Base-by-base conservation (phyloP, 1,284 basidiomycete genomes). In the Cryptococcus sp. region DNA sequence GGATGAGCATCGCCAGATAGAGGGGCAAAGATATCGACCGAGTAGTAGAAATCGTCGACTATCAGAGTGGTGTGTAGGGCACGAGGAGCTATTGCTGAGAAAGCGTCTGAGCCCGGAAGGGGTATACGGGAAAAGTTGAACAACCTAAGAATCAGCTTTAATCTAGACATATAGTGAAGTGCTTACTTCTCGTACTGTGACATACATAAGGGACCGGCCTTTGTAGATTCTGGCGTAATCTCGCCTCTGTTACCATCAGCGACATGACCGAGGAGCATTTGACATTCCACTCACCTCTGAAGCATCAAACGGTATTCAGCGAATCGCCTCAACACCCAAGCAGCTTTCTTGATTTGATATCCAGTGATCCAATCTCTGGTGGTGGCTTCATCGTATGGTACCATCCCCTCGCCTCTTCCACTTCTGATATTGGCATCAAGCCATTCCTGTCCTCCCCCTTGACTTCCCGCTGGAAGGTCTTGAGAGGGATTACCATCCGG, bases 341-440 rank as follows among this genome's bases (percentile, higher is more conserved):
- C 84, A 1, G 91, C 88, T 42, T 91, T 79, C 58, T 88, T 80
- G 44, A 96, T 76, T 72, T 97, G 93, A 88, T 89, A 93, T 14
- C 82, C 78, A 0, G 83, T 86, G 51, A 86, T 82, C 24, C 83
- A 81, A 54, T 77, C 73, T 53, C 60, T 69, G 68, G 73, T 56
- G 16, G 59, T 57, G 16, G 57, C 58, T 18, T 67, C 57, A 22
- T 68, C 66, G 70, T 56, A 74, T 66, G 24, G 72, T 61, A 49
- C 75, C 28, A 28, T 61, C 44, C 64, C 49, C 72, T 60, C 66
- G 56, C 54, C 71, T 67, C 58, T 71, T 36, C 59, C 51, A n/a
- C n/a, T n/a, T n/a, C n/a, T n/a, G 3, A 51, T 31, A 49, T 58
- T 75, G 1, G 75, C 64, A 57, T 87, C 85, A 56, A 88, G 34